phyloP scores from a whole-genome alignment of 257 asterid species.

The Lithospermum erythrorhizon region DNA sequence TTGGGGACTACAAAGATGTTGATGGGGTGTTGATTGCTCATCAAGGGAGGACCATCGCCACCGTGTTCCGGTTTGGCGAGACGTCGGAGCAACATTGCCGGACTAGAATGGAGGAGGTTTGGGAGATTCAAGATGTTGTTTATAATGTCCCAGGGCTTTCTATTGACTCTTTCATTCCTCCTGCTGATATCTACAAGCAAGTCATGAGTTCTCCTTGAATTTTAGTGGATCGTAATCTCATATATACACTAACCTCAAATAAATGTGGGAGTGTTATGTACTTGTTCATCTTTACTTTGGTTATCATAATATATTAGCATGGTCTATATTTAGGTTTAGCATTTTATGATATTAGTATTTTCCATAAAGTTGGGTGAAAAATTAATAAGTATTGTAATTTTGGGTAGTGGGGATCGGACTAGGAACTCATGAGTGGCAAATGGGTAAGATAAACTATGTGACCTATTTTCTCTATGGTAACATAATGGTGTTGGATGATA shows the following conservation, averaged over 20 bases:
- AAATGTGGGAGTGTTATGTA: background rate
- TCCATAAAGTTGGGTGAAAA: background rate
- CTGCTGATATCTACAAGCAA: conserved; percentile 39
- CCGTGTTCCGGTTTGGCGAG: conserved; percentile 71
- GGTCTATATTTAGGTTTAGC: background rate
- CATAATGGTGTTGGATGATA: too few species aligned
- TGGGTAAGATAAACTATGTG: too few species aligned
- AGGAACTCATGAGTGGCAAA: too few species aligned
- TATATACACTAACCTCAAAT: background rate
- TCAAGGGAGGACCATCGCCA: conserved; percentile 64
- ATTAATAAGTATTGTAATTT: too few species aligned
- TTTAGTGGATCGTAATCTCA: background rate
- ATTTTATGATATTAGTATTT: too few species aligned
- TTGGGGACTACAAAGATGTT: conserved; percentile 53
- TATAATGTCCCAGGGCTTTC: conserved; percentile 64
- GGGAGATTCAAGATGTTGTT: conserved; percentile 61
- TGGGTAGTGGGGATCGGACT: too few species aligned
- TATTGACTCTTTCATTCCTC: conserved; percentile 56
- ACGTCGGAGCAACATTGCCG: conserved; percentile 45
- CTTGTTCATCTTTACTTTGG: background rate
- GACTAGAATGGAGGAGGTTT: conserved; percentile 62
- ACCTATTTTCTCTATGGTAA: too few species aligned
- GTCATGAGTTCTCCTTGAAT: conserved; percentile 20
- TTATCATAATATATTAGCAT: background rate
- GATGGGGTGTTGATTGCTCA: conserved; percentile 66